Evolutionary conservation across 305 asterid species (phyloP).

Genomic region (Caryopteris hybrid): DNA sequence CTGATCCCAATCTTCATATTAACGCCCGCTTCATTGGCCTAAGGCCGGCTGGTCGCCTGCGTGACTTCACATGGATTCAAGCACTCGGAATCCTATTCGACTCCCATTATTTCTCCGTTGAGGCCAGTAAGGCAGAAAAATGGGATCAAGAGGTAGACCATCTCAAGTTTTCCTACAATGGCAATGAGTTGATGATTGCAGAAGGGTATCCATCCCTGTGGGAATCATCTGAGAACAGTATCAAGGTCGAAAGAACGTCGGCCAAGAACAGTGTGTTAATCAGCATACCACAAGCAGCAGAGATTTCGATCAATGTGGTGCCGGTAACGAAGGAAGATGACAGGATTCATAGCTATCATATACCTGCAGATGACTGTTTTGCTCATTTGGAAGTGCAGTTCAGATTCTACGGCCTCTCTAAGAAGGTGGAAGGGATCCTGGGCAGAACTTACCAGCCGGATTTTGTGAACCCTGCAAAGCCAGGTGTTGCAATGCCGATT

Average conservation of each 20-base stretch:
- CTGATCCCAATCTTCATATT: conserved; percentile 43
- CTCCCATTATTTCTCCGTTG: conserved; percentile 36
- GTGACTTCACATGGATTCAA: conserved; percentile 71
- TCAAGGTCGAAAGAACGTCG: conserved; percentile 31
- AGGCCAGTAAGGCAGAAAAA: conserved; percentile 39
- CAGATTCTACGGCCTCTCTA: conserved; percentile 38
- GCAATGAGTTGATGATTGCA: conserved; percentile 15
- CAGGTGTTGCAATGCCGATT: conserved; percentile 53
- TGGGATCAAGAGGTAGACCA: conserved; percentile 48
- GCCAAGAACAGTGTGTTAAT: conserved; percentile 32
- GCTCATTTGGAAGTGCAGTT: conserved; percentile 60
- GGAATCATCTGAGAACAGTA: not conserved
- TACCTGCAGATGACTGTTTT: conserved; percentile 49
- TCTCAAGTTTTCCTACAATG: conserved; percentile 37
- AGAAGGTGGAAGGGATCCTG: conserved; percentile 49
- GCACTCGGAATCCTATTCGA: conserved; percentile 44
- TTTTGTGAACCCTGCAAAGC: conserved; percentile 37
- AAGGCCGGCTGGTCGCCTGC: conserved; percentile 40
- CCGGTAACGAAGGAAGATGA: conserved; percentile 54
- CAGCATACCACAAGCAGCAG: conserved; percentile 27
- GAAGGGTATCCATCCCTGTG: not conserved
- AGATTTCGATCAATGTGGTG: conserved; percentile 43
- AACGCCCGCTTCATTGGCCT: conserved; percentile 60
- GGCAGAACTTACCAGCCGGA: conserved; percentile 54
- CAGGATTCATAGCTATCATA: conserved; percentile 41